A percentile compares a stretch with the other conserved stretches of the same genome.
Evolutionary conservation across 2,329 filamentous ascomycete genomes (phyloP).

Genomic region (Fusarium tupiense): DNA sequence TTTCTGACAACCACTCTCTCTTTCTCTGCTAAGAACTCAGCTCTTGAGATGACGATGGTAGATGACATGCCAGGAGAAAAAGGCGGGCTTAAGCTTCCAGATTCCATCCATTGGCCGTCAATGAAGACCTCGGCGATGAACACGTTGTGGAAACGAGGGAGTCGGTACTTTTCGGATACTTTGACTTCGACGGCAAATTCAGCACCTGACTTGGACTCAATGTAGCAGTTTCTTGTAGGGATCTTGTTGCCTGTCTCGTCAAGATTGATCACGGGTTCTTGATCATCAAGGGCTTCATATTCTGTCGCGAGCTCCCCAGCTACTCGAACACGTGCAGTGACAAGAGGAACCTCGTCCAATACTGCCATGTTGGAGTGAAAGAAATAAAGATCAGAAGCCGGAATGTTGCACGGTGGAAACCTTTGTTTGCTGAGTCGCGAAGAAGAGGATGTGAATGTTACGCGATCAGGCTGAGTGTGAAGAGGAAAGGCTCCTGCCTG

Average conservation of each 20-base stretch:
- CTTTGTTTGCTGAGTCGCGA: not conserved
- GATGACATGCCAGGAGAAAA: not conserved
- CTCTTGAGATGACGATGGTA: not conserved
- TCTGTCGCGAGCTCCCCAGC: slow-evolving; percentile 34
- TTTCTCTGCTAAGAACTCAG: not conserved
- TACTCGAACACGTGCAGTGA: slow-evolving; percentile 31
- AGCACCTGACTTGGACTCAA: slow-evolving; percentile 37
- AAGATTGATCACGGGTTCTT: not conserved
- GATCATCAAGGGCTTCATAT: slow-evolving; percentile 12
- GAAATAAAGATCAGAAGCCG: not conserved
- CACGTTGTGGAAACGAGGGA: fast-evolving
- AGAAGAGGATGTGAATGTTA: too few relatives aligned
- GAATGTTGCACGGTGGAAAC: not conserved
- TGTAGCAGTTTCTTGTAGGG: slow-evolving; percentile 25
- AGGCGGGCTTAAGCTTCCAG: not conserved
- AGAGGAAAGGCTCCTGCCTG: not conserved
- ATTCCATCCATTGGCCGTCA: slow-evolving; percentile 19
- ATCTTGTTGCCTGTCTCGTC: not conserved
- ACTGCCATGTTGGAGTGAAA: slow-evolving; percentile 35
- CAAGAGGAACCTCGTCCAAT: slow-evolving; percentile 16
- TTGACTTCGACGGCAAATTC: slow-evolving; percentile 25
- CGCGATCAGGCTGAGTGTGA: not conserved
- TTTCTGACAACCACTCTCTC: not conserved
- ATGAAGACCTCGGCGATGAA: not conserved
- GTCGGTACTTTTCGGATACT: not conserved